Evolutionary conservation across 169 alveolate genomes (phyloP), one percentile per base, ranked within the genome.

Genomic region (Blepharisma undulans): DNA sequence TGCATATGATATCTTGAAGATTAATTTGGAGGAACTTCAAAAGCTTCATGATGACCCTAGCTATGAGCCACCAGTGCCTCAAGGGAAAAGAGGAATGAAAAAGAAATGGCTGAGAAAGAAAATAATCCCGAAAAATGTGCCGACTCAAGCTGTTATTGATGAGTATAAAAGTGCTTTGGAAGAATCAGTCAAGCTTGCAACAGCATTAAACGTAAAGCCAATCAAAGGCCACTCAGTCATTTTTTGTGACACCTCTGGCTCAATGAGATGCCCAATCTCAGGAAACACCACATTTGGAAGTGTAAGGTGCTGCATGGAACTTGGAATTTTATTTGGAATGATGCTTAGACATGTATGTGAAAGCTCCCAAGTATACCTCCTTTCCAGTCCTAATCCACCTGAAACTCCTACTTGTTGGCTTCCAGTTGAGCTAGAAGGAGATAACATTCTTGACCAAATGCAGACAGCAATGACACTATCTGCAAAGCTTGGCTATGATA

Each of bases 351-450:
- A 72, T 25, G 80, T 72, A 25, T 72, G 80, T 29, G 80, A 72
- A 6, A 25, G 36, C 80, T 72, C 36, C 80, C 36, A 72, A 22
- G 33, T 72, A 25, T 72, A 72, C 33, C 33, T 72, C 10, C 33
- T 72, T 25, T 72, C 80, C 29, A 72, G 80, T 72, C 80, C 80
- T 72, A 72, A 72, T 8, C 80, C 80, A 22, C 80, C 80, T 72
- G 80, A 72, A 72, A 72, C 80, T 6, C 80, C 80, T 72, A 72
- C 29, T 4, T 72, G 80, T 72, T 72, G 80, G 29, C 29, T 22
- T 25, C 29, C 29, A 72, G 80, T 72, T 25, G 80, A 72, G 33
- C 80, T 72, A 25, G 29, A 22, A 25, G 80, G 80, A 0, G 80
- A 72, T 6, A 72, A 72, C 33, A 72, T 72, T 72, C 33, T 72